phyloP scores from a whole-genome alignment of 1,284 basidiomycete species.

The Quambalaria eucalypti region DNA sequence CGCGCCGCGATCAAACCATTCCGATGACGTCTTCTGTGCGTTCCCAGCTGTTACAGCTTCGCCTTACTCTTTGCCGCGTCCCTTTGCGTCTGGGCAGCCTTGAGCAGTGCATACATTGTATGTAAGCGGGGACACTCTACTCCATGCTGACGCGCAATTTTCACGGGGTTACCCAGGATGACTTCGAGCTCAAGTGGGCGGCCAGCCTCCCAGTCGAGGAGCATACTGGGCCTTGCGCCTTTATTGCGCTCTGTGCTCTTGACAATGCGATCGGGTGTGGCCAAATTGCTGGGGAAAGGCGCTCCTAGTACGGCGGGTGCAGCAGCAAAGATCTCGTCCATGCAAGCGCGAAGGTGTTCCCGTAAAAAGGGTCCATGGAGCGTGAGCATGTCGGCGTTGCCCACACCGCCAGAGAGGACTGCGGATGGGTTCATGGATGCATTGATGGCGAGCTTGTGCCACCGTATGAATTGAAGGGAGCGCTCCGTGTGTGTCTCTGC shows the following conservation, averaged over 20 bases:
- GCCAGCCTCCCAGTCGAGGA: constrained; percentile 48
- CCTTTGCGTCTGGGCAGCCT: constrained; percentile 43
- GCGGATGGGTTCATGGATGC: constrained; percentile 50
- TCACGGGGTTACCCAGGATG: constrained; percentile 42
- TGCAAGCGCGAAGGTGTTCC: constrained; percentile 46
- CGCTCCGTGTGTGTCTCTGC: constrained; percentile 47
- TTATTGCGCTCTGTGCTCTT: constrained; percentile 46
- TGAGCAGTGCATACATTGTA: constrained; percentile 49
- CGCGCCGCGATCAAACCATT: no score
- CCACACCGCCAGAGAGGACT: constrained; percentile 48
- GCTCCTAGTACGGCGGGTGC: constrained; percentile 45
- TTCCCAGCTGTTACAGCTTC: neutral
- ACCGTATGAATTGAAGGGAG: constrained; percentile 49
- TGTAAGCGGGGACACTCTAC: constrained; percentile 49
- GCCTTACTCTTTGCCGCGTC: constrained; percentile 10
- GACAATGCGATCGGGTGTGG: constrained; percentile 47
- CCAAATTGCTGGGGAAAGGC: constrained; percentile 43
- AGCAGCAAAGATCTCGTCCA: constrained; percentile 49
- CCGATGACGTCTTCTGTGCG: no score
- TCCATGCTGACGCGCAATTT: constrained; percentile 45
- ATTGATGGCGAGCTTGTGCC: constrained; percentile 54
- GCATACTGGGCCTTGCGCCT: constrained; percentile 48
- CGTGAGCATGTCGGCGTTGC: constrained; percentile 47
- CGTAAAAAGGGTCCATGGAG: constrained; percentile 41
- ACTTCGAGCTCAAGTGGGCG: constrained; percentile 50